Percentiles rank a stretch among this genome's conserved stretches.
Conservation (phyloP, 805 yeast genomes). For the Jamesozyma lodderae region DNA sequence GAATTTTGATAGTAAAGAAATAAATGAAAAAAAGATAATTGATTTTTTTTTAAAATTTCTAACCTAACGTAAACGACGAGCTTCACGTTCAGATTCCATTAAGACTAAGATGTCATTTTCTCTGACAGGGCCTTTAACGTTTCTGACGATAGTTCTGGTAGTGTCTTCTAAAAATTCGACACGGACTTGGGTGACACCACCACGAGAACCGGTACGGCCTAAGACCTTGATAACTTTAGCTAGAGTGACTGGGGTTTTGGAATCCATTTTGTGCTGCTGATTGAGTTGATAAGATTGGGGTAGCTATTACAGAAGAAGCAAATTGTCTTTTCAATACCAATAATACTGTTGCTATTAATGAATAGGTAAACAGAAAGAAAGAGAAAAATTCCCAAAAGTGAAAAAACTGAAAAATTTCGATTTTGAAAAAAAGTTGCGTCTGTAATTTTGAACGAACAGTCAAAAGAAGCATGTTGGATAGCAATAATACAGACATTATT, state of each 20-base stretch:
- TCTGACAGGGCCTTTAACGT: slow-evolving; percentile 96
- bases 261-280: slow-evolving; percentile 23
- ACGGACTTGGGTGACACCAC: slow-evolving; percentile 99
- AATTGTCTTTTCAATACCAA: neutral
- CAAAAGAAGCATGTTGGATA: too few relatives aligned
- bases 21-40: neutral
- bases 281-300: neutral
- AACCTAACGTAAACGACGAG: slow-evolving; percentile 77
- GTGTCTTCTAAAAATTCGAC: slow-evolving; percentile 94
- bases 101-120: slow-evolving; percentile 97
- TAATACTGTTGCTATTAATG: too few relatives aligned
- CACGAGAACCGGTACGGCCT: slow-evolving; percentile 99
- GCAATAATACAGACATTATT: too few relatives aligned
- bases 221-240: slow-evolving; percentile 99
- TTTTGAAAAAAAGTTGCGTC: slow-evolving; percentile 2
- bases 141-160: slow-evolving; percentile 92
- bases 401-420: neutral
- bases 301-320: neutral
- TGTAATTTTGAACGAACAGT: slow-evolving; percentile 1
- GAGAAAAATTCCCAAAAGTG: too few relatives aligned
- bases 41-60: neutral
- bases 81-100: slow-evolving; percentile 99
- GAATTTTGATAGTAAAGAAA: neutral
- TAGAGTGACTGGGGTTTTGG: slow-evolving; percentile 90
- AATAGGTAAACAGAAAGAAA: too few relatives aligned